Conservation (phyloP, 2,329 filamentous ascomycete species). For the Sarocladiaceae sp. region DNA sequence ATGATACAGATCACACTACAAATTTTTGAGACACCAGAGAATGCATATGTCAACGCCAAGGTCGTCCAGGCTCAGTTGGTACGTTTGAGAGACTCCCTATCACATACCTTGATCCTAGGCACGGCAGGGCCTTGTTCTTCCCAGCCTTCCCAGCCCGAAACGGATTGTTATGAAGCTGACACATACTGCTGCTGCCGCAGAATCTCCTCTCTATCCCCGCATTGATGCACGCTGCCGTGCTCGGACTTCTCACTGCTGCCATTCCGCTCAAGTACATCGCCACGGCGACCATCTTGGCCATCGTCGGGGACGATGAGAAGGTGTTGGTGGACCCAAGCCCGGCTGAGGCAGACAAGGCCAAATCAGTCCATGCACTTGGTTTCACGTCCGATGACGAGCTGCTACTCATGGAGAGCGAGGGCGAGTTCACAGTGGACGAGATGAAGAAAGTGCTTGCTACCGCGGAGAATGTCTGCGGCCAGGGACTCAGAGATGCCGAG, state of each 20-base stretch:
- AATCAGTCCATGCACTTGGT: constrained; percentile 74
- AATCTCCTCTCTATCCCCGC: constrained; percentile 75
- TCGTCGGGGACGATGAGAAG: constrained; percentile 36
- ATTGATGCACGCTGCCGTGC: constrained; percentile 70
- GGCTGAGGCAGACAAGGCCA: constrained; percentile 53
- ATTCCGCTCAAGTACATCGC: constrained; percentile 72
- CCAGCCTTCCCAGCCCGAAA: neutral
- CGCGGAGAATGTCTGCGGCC: constrained; percentile 60
- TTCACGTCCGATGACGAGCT: constrained; percentile 71
- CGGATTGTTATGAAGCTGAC: constrained; percentile 12
- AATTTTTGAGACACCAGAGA: constrained; percentile 61
- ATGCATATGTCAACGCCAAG: constrained; percentile 56
- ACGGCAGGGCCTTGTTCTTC: no score
- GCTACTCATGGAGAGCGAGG: constrained; percentile 75
- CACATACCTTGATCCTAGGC: neutral
- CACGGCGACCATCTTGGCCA: constrained; percentile 57
- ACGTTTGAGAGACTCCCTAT: constrained; percentile 23
- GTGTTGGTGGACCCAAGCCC: constrained; percentile 56
- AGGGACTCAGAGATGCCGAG: constrained; percentile 25
- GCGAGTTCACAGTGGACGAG: constrained; percentile 64
- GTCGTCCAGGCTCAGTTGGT: constrained; percentile 56
- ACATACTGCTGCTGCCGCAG: constrained; percentile 32
- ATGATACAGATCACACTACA: constrained; percentile 80
- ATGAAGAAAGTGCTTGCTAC: constrained; percentile 67
- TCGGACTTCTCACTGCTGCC: constrained; percentile 74